Conservation (phyloP, 805 yeast genomes). For the Blastobotrys parvus region DNA sequence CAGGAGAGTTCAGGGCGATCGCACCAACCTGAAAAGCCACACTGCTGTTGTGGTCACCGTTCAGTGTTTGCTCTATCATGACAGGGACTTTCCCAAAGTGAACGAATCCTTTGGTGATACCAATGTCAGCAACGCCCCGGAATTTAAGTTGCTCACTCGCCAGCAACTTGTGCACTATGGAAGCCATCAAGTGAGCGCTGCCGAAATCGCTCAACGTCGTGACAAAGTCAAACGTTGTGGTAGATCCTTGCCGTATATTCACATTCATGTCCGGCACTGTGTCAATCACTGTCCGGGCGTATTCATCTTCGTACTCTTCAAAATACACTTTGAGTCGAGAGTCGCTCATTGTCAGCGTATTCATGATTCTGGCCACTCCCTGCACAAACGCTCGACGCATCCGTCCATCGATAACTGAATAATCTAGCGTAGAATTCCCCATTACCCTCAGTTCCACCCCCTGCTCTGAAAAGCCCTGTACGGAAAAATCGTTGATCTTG, state of each 20-base stretch:
- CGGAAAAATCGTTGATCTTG: constrained; percentile 6
- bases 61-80: constrained; percentile 8
- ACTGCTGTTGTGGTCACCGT: constrained; percentile 3
- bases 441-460: constrained; percentile 12
- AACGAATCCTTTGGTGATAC: constrained; percentile 12
- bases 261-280: constrained; percentile 13
- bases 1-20: constrained; percentile 3
- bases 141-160: constrained; percentile 10
- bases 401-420: constrained; percentile 7
- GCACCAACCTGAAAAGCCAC: constrained; percentile 5
- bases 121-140: constrained; percentile 6
- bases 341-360: constrained; percentile 6
- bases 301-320: not conserved
- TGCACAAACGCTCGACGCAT: constrained; percentile 6
- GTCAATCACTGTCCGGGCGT: constrained; percentile 11
- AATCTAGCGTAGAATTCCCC: constrained; percentile 13
- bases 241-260: constrained; percentile 4
- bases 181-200: constrained; percentile 10
- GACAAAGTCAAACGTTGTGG: constrained; percentile 10
- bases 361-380: constrained; percentile 4
- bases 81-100: constrained; percentile 11
- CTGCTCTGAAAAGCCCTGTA: constrained; percentile 10
- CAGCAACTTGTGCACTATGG: constrained; percentile 11
- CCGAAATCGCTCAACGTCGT: constrained; percentile 15
- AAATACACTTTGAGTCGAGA: constrained; percentile 10